Percentiles rank a stretch among this genome's conserved stretches.
These are phyloP conservation scores for Smittium culicis DNA, from an alignment of 371 early-diverging fungal species.

Conservation along the genomic window DNA sequence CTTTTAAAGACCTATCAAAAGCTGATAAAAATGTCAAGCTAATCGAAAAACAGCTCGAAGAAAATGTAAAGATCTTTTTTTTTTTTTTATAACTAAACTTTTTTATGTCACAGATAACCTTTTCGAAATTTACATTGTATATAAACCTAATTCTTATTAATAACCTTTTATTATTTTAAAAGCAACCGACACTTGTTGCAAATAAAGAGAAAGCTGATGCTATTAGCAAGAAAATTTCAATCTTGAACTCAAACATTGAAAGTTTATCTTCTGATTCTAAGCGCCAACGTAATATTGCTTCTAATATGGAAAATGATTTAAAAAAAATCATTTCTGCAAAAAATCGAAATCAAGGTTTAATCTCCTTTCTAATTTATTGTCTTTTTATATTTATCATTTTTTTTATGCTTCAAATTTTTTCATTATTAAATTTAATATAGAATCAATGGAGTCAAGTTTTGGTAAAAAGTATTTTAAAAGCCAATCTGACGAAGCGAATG, in stretches of 20 bases:
- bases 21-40: conserved; percentile 56
- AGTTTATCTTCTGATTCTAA: not conserved
- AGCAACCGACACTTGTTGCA: conserved; percentile 33
- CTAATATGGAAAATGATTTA: not conserved
- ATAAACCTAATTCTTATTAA: too few species aligned
- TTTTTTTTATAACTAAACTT: too few species aligned
- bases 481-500: conserved; percentile 24
- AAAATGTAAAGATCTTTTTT: too few species aligned
- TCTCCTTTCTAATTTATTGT: too few species aligned
- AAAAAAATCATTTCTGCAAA: not conserved
- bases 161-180: not conserved
- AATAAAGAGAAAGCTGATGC: conserved; percentile 56
- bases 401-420: too few species aligned
- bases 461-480: conserved; percentile 42
- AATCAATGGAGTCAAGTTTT: conserved; percentile 30
- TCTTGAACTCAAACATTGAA: not conserved
- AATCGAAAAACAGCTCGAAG: conserved; percentile 25
- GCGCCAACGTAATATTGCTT: not conserved
- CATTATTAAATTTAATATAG: not conserved
- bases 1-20: conserved; percentile 56
- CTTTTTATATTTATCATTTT: too few species aligned
- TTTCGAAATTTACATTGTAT: too few species aligned
- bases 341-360: not conserved
- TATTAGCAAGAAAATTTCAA: conserved; percentile 6
- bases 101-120: too few species aligned